Evolutionary conservation across 2,329 filamentous ascomycete genomes (phyloP).

Genomic region (Ophiostoma sp.): DNA sequence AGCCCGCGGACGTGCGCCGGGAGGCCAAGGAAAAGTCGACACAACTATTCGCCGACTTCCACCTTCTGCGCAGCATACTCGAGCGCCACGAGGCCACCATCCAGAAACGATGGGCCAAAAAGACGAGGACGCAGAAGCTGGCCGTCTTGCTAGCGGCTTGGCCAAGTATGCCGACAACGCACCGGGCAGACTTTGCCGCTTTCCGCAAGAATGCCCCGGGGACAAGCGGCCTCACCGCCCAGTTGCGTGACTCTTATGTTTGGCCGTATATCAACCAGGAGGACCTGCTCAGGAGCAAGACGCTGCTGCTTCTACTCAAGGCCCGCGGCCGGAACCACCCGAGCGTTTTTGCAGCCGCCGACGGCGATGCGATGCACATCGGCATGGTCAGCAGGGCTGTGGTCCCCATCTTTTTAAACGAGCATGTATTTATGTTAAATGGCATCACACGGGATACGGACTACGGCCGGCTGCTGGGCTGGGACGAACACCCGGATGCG

Average conservation of each 20-base stretch:
- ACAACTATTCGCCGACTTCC: not conserved
- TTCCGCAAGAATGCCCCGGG: too few species aligned
- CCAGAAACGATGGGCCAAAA: not conserved
- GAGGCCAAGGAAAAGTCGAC: not conserved
- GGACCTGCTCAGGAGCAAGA: not conserved
- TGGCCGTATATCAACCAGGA: not conserved
- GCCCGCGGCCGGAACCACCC: not conserved
- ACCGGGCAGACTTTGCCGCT: not conserved
- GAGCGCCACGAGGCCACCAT: not conserved
- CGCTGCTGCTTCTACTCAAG: not conserved
- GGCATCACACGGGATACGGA: not conserved
- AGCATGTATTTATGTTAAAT: not conserved
- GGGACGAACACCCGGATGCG: not conserved
- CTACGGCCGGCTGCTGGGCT: not conserved
- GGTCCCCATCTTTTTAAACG: not conserved
- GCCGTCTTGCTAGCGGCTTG: not conserved
- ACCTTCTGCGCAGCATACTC: not conserved
- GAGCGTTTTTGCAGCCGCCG: not conserved
- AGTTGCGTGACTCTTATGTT: not conserved
- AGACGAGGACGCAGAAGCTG: not conserved
- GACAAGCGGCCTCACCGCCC: too few species aligned
- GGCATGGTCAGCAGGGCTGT: not conserved
- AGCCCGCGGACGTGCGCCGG: not conserved
- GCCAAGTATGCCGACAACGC: not conserved
- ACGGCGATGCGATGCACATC: not conserved